Evolutionary conservation across 2,329 filamentous ascomycete genomes (phyloP), one percentile per base, ranked within the genome.

Genomic region (Neoarthrinium moseri): DNA sequence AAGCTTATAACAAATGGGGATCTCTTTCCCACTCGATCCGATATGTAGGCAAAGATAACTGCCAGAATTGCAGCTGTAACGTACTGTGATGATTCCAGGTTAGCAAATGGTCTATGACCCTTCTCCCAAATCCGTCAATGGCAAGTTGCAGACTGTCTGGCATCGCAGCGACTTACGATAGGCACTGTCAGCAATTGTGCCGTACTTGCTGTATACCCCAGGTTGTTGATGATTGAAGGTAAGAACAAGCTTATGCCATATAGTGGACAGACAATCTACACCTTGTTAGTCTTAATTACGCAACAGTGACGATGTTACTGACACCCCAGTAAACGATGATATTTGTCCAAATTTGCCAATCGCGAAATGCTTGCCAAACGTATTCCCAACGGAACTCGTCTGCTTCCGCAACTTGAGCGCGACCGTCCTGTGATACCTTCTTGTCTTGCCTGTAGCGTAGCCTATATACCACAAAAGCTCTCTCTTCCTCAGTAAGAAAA

Each of bases 321-420:
- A 84, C 80, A 7, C 83, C 80, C 71, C 83, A 84, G 55, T 82
- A 83, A 26, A 87, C 79, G 40, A 85, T 69, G 4, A 84, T 68
- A 43, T 75, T 76, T 22, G 74, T 65, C 69, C 72, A 78, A 36
- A 89, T 91, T 66, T 95, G 92, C 85, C 87, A 94, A 58, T 95
- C 90, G 29, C 75, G 81, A 36, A 92, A 70, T 2, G 84, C 84
- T 6, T 81, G 76, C 78, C 81, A 83, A 48, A 94, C 81, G 59
- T 91, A 94, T 12, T 73, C 70, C 80, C 85, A 87, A 51, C 83
- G 77, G 62, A 94, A 94, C 39, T 85, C 77, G 54, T 94, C 89
- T 32, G 87, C 80, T 55, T 86, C 77, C 0, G 85, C 86, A 17
- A 75, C 68, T 4, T 60, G 64, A 2, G 53, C 46, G 2, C 52